Percentiles rank a stretch among this genome's conserved stretches.
phyloP scores from a whole-genome alignment of 2,329 filamentous ascomycete species.

The Fusarium longipes region DNA sequence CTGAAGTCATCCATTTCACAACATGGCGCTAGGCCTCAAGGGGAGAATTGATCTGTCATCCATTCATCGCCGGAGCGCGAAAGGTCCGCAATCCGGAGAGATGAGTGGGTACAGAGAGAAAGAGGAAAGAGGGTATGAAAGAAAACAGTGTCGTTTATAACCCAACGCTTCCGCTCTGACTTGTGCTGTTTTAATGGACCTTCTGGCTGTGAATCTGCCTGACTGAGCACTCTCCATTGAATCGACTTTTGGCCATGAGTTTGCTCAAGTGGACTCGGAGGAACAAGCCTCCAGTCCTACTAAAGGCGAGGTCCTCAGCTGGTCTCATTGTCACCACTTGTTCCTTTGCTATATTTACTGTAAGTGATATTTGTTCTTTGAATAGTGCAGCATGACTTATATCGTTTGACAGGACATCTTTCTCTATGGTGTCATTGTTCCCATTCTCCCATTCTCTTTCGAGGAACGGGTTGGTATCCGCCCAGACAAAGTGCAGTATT shows the following conservation, averaged over 20 bases:
- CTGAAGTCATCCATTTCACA: constrained; percentile 7
- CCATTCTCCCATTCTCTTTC: constrained; percentile 50
- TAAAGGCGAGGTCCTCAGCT: constrained; percentile 49
- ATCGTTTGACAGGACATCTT: constrained; percentile 51
- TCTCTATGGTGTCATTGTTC: constrained; percentile 51
- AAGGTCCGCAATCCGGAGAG: constrained; percentile 19
- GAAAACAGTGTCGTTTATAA: constrained; percentile 9
- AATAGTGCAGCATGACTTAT: neutral
- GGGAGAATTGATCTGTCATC: constrained; percentile 18
- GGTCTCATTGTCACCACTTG: constrained; percentile 50
- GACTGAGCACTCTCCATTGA: neutral
- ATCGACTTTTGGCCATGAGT: constrained; percentile 30
- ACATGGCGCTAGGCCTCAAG: constrained; percentile 27
- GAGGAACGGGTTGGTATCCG: constrained; percentile 43
- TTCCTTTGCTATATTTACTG: constrained; percentile 52
- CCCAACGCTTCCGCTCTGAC: neutral
- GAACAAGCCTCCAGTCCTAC: constrained; percentile 44
- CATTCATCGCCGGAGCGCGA: constrained; percentile 26
- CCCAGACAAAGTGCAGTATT: constrained; percentile 48
- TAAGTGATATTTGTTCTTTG: constrained; percentile 23
- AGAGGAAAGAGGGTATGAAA: neutral
- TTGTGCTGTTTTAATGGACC: neutral
- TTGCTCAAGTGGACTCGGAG: constrained; percentile 20
- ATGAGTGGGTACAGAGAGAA: constrained; percentile 27
- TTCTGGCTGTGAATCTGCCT: neutral